These are phyloP conservation scores for Penicillium salamii DNA, from an alignment of 495 filamentous ascomycete genomes.

Conservation along the genomic window DNA sequence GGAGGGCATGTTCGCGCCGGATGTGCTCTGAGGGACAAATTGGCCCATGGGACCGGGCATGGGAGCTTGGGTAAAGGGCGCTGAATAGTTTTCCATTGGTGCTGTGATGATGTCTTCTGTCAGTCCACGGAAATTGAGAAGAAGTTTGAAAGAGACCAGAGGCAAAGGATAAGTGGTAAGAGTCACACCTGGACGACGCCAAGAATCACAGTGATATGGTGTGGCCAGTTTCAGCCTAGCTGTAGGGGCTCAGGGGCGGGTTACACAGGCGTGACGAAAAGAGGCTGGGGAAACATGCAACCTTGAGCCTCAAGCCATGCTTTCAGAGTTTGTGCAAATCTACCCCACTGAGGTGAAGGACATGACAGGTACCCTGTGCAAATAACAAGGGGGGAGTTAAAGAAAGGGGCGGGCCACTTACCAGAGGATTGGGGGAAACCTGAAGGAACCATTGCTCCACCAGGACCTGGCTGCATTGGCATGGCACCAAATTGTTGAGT, in stretches of 20 bases:
- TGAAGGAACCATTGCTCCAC: constrained; percentile 45
- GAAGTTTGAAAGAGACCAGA: not conserved
- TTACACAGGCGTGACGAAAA: not conserved
- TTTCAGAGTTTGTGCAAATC: not conserved
- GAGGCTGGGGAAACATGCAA: not conserved
- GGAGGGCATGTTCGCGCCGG: constrained; percentile 29
- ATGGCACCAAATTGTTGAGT: constrained; percentile 35
- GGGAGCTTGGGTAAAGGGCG: constrained; percentile 38
- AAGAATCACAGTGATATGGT: not conserved
- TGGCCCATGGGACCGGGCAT: constrained; percentile 36
- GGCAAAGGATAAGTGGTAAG: not conserved
- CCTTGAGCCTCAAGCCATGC: not conserved
- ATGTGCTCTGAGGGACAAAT: constrained; percentile 31
- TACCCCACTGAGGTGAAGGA: constrained; percentile 9
- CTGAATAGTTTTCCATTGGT: constrained; percentile 42
- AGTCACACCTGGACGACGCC: not conserved
- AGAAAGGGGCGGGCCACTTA: constrained; percentile 25
- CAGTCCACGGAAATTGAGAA: constrained; percentile 10
- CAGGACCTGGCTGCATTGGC: constrained; percentile 39
- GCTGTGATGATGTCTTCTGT: constrained; percentile 22
- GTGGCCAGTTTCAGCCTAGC: constrained; percentile 4
- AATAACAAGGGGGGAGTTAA: constrained; percentile 12
- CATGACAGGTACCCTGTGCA: constrained; percentile 5
- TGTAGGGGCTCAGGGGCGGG: constrained; percentile 2
- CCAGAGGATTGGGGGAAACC: constrained; percentile 40